Evolutionary conservation across 179 eudicot species (phyloP).

Genomic region (Corrigiola litoralis): DNA sequence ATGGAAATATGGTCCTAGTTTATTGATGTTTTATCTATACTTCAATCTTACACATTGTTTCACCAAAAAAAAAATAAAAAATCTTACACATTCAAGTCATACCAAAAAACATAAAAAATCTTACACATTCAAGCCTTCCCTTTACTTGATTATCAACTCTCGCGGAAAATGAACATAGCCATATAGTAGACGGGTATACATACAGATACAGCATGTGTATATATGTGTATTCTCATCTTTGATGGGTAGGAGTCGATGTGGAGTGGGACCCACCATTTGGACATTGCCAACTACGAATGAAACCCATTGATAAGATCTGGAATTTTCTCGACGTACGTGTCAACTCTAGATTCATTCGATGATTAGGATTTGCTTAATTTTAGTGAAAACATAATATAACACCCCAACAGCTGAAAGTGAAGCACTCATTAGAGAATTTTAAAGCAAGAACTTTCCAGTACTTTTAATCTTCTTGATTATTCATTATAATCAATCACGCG

Average conservation of each 20-base stretch:
- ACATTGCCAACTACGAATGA: constrained; percentile 3
- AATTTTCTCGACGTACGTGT: constrained; percentile 16
- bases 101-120: not conserved
- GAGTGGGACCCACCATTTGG: not conserved
- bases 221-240: not conserved
- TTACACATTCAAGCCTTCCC: not conserved
- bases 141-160: not conserved
- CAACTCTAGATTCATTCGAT: constrained; percentile 1
- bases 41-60: no score
- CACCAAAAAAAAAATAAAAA: no score
- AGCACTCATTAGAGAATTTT: not conserved
- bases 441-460: not conserved
- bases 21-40: no score
- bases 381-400: not conserved
- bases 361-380: not conserved
- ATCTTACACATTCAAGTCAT: not conserved
- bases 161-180: constrained; percentile 9
- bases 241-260: not conserved
- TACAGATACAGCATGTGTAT: not conserved
- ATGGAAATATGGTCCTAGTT: no score
- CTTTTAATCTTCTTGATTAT: not conserved
- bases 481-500: constrained; percentile 23
- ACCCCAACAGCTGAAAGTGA: not conserved
- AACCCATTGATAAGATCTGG: constrained; percentile 4
- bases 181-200: not conserved